Percentiles rank a stretch among this genome's conserved stretches.
phyloP scores from a whole-genome alignment of 495 filamentous ascomycete species.

The Xylaria cubensis region DNA sequence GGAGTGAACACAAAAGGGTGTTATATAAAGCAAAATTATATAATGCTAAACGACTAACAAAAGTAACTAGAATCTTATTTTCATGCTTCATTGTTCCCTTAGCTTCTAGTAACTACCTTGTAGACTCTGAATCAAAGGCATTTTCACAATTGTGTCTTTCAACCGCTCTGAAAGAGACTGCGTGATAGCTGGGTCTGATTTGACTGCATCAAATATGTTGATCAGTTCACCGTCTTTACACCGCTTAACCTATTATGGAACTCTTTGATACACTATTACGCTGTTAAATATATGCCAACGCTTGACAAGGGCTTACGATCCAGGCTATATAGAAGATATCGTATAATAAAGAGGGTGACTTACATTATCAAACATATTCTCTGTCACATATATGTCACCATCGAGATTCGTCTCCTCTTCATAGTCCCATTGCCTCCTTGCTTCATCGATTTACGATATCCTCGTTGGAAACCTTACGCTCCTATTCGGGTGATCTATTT shows the following conservation, averaged over 20 bases:
- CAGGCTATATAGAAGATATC: not conserved
- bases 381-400: slow-evolving; percentile 45
- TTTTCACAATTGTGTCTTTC: not conserved
- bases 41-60: not conserved
- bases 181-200: slow-evolving; percentile 17
- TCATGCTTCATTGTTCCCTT: not conserved
- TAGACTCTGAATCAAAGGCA: not conserved
- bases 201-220: slow-evolving; percentile 6
- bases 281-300: not conserved
- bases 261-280: slow-evolving; percentile 9
- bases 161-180: slow-evolving; percentile 31
- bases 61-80: not conserved
- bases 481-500: slow-evolving; percentile 53
- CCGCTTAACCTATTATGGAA: not conserved
- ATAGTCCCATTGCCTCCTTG: slow-evolving; percentile 34
- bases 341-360: slow-evolving; percentile 14
- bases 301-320: not conserved
- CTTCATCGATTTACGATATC: slow-evolving; percentile 45
- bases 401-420: slow-evolving; percentile 25
- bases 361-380: slow-evolving; percentile 59
- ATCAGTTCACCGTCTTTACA: not conserved
- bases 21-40: not conserved
- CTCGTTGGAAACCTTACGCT: slow-evolving; percentile 61
- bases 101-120: not conserved
- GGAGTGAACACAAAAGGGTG: not conserved